These are phyloP conservation scores for Scleromitrula shiraiana DNA, from an alignment of 2,329 filamentous ascomycete genomes.

Conservation along the genomic window DNA sequence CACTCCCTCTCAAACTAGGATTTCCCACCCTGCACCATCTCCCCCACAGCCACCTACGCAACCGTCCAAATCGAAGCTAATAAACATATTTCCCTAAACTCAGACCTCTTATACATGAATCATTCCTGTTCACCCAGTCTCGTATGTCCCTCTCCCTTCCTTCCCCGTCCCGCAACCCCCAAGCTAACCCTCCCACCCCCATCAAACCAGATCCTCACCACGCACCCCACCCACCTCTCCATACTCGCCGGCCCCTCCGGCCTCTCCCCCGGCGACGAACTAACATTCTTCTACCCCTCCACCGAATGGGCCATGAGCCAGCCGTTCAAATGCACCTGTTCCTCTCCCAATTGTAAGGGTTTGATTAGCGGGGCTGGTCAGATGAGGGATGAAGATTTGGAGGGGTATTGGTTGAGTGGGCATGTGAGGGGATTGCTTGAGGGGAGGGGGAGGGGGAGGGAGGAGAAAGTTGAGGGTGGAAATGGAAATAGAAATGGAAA, in stretches of 20 bases:
- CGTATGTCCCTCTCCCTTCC: conserved; percentile 35
- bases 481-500: neutral
- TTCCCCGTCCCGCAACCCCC: neutral
- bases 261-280: conserved; percentile 46
- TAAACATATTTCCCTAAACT: conserved; percentile 55
- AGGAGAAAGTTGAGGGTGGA: neutral
- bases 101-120: conserved; percentile 59
- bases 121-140: conserved; percentile 60
- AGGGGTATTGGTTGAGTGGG: conserved; percentile 50
- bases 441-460: neutral
- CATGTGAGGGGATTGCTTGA: conserved; percentile 10
- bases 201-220: conserved; percentile 46
- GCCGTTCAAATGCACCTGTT: conserved; percentile 60
- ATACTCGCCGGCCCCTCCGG: conserved; percentile 51
- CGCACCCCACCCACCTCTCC: conserved; percentile 46
- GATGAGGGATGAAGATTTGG: conserved; percentile 46
- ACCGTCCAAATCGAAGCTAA: conserved; percentile 52
- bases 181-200: neutral
- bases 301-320: conserved; percentile 71
- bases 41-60: conserved; percentile 50
- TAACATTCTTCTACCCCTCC: conserved; percentile 69
- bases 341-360: conserved; percentile 48
- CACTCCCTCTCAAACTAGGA: conserved; percentile 18
- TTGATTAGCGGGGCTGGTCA: conserved; percentile 55
- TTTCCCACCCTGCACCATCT: conserved; percentile 54